Conservation (phyloP, 805 yeast genomes). For the Metschnikowia reukaufii region DNA sequence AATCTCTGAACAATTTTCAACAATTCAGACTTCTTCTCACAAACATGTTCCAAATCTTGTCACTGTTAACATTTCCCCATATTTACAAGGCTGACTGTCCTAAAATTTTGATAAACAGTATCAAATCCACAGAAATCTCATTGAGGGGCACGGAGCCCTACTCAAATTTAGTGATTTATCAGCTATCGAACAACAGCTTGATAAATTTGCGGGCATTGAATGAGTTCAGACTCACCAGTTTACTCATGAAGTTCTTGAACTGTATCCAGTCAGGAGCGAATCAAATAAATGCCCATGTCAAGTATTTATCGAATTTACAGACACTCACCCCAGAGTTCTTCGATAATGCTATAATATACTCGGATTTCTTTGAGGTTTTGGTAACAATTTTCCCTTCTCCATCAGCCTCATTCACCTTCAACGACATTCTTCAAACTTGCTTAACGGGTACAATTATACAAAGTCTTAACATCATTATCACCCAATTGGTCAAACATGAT, state of each 20-base stretch:
- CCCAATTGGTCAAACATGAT: constrained; percentile 28
- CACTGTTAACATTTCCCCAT: constrained; percentile 40
- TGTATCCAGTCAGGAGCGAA: constrained; percentile 33
- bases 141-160: constrained; percentile 49
- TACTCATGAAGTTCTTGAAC: constrained; percentile 34
- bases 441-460: constrained; percentile 56
- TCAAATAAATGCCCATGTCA: constrained; percentile 32
- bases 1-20: constrained; percentile 19
- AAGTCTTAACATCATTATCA: constrained; percentile 26
- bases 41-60: constrained; percentile 36
- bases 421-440: constrained; percentile 49
- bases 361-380: constrained; percentile 54
- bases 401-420: constrained; percentile 44
- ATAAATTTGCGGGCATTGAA: constrained; percentile 54
- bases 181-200: constrained; percentile 60
- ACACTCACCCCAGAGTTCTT: constrained; percentile 34
- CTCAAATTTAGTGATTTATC: constrained; percentile 50
- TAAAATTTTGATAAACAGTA: constrained; percentile 50
- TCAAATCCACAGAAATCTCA: constrained; percentile 65
- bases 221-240: constrained; percentile 39
- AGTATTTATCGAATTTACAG: constrained; percentile 34
- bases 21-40: constrained; percentile 30
- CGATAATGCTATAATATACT: constrained; percentile 35
- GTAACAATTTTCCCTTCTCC: constrained; percentile 51
- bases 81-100: constrained; percentile 36